Evolutionary conservation across 192 early-diverging fungal species (phyloP).

Genomic region (Pilobolus umbonatus): DNA sequence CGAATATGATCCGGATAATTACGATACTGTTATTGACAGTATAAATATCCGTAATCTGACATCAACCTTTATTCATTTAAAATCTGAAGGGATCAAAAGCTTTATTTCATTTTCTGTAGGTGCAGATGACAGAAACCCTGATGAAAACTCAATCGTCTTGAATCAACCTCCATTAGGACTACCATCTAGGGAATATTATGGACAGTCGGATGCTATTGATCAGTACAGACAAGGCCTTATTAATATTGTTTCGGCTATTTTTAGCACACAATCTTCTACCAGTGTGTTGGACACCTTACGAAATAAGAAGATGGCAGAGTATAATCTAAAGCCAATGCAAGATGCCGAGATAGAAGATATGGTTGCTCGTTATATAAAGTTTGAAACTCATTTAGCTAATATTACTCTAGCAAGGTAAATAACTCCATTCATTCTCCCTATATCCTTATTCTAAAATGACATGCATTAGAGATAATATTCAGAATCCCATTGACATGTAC

Average conservation of each 20-base stretch:
- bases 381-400: constrained; percentile 53
- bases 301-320: not conserved
- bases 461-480: constrained; percentile 38
- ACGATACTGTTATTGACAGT: not conserved
- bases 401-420: constrained; percentile 32
- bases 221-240: constrained; percentile 39
- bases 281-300: not conserved
- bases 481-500: constrained; percentile 46
- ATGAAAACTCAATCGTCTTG: constrained; percentile 44
- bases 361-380: constrained; percentile 48
- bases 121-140: constrained; percentile 57
- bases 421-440: constrained; percentile 2
- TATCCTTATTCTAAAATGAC: no score
- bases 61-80: not conserved
- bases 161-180: constrained; percentile 48
- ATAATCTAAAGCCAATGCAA: not conserved
- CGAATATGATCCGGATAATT: not conserved
- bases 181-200: constrained; percentile 63
- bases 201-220: constrained; percentile 38
- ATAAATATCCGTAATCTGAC: not conserved
- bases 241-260: constrained; percentile 32
- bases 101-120: constrained; percentile 48
- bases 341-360: constrained; percentile 4
- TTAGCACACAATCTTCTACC: not conserved
- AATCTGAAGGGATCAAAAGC: constrained; percentile 10